Base-by-base conservation (phyloP, 129 eudicot species). In the Deinandra increscens region DNA sequence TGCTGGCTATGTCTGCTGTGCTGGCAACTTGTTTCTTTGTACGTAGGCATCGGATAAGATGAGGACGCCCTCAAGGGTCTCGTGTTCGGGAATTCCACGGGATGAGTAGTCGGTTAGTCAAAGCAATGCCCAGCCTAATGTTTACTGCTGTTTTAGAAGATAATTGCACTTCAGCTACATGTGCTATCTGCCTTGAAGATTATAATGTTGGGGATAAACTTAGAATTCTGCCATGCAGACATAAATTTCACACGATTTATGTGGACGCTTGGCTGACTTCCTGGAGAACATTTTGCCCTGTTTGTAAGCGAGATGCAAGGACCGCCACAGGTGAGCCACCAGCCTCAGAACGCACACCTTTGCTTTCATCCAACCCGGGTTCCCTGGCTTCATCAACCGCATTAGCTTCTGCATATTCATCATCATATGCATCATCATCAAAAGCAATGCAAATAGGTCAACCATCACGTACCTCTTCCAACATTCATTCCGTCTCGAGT, bases 281-380 rank as follows among this genome's bases (percentile, higher is more conserved):
- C n/a, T 93, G 99, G 99, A 87, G 99, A 80, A 93, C 99, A 13
- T 93, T 93, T 55, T 93, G 99, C 66, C 99, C 99, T 0, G 97
- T 93, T 3, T 93, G 99, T 92, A 93, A 93, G 68, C 92, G 95
- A 0, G 99, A 93, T 66, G 99, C 97, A 33, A 81, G 97, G 69
- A 89, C 95, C 0, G 72, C 70, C 64, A 85, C 70, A 0, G 89
- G 88, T 11, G 88, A 85, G n/a, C 97, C 86, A 34, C 95, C 97
- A 6, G 95, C 99, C 43, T 89, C 95, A 43, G 99, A 93, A 79
- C 88, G 92, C 3, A 93, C 99, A 7, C 99, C 99, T 7, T 66
- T 93, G 42, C 97, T 93, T 11, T 87, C 97, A 53, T 84, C 98
- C 15, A 70, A 60, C 36, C 72, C 83, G 1, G 82, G 81, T 36